Conservation (phyloP, 257 asterid species). For the Verbascum thapsus region DNA sequence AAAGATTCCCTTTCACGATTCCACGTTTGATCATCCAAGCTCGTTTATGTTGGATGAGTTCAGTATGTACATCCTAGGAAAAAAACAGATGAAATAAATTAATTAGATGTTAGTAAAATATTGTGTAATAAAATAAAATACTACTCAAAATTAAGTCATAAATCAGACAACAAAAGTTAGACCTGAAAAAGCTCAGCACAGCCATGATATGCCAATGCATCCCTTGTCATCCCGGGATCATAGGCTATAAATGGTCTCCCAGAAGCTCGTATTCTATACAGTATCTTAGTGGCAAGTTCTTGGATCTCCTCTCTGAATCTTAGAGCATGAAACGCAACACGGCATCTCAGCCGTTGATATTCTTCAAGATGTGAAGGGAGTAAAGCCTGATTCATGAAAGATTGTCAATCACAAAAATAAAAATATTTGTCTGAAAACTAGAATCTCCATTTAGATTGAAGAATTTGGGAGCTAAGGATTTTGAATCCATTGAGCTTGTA, state of each 20-base stretch:
- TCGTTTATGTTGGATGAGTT: conserved; percentile 92
- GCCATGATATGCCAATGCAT: conserved; percentile 88
- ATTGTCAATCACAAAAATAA: conserved; percentile 10
- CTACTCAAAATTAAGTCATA: neutral
- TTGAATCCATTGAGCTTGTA: too few relatives aligned
- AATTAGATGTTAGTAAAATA: conserved; percentile 24
- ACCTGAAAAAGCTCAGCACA: conserved; percentile 99
- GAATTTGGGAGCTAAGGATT: too few relatives aligned
- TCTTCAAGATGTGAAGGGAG: conserved; percentile 87
- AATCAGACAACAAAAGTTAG: conserved; percentile 24
- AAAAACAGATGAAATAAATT: conserved; percentile 20
- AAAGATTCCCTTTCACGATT: conserved; percentile 75
- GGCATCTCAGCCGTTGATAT: conserved; percentile 88
- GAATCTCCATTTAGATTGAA: too few relatives aligned
- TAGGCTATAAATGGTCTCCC: conserved; percentile 90
- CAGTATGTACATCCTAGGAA: conserved; percentile 95
- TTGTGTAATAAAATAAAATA: conserved; percentile 3
- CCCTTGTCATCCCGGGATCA: conserved; percentile 98
- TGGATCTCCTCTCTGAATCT: conserved; percentile 84
- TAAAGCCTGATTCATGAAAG: conserved; percentile 49
- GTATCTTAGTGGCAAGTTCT: conserved; percentile 83
- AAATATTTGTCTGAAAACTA: neutral
- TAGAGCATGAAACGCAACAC: conserved; percentile 91
- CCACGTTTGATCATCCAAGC: conserved; percentile 95
- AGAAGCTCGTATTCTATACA: conserved; percentile 76